These are phyloP conservation scores for Tetrahymena borealis DNA, from an alignment of 73 alveolate genomes.

Conservation along the genomic window DNA sequence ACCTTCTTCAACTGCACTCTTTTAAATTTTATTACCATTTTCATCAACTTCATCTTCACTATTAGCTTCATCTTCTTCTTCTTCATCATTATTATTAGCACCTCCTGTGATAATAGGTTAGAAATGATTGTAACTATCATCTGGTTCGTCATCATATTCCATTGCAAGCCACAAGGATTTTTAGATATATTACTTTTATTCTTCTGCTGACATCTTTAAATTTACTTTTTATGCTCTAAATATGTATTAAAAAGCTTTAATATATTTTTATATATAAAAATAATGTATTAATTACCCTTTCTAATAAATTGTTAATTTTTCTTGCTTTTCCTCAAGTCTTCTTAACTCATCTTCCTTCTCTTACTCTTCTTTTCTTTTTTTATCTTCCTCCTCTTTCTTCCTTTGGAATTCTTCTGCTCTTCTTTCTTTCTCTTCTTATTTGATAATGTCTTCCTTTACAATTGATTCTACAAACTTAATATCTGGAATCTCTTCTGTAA, in stretches of 20 bases:
- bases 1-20: background rate
- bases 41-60: background rate
- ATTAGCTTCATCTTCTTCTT: background rate
- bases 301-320: background rate
- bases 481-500: background rate
- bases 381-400: background rate
- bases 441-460: background rate
- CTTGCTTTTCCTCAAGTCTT: background rate
- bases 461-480: background rate
- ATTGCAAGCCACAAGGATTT: background rate
- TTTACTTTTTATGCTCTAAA: background rate
- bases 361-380: background rate
- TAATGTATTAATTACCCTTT: background rate
- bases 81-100: background rate
- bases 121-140: background rate
- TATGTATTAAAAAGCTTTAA: background rate
- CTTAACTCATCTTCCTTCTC: background rate
- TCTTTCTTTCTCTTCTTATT: background rate
- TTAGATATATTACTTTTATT: background rate
- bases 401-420: background rate
- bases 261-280: background rate
- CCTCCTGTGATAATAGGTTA: background rate
- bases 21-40: background rate
- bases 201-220: background rate
- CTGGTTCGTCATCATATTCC: background rate